A percentile compares a stretch with the other conserved stretches of the same genome.
Evolutionary conservation across 805 yeast genomes (phyloP).

Genomic region (Brettanomyces anomalus): DNA sequence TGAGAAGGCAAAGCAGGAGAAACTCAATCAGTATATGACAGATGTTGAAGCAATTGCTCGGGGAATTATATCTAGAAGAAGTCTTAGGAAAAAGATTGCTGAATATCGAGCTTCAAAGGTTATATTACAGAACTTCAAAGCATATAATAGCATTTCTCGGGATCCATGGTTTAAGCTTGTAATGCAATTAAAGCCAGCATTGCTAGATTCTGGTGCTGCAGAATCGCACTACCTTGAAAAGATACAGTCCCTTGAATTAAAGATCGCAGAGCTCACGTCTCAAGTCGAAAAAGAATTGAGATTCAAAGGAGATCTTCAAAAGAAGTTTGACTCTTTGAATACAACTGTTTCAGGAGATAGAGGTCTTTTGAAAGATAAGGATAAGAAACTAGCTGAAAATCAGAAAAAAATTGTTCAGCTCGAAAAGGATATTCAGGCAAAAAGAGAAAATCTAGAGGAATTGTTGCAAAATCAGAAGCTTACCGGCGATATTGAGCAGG

Average conservation of each 20-base stretch:
- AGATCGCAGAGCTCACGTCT: conserved; percentile 42
- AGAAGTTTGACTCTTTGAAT: conserved; percentile 25
- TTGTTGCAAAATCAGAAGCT: conserved; percentile 19
- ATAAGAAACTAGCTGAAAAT: conserved; percentile 30
- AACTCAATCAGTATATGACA: conserved; percentile 45
- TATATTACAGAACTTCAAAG: conserved; percentile 50
- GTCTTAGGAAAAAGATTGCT: conserved; percentile 38
- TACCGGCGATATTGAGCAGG: conserved; percentile 6
- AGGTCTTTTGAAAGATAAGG: conserved; percentile 28
- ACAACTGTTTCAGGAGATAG: conserved; percentile 24
- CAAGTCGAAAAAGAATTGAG: conserved; percentile 18
- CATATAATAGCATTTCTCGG: conserved; percentile 37
- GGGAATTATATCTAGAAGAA: conserved; percentile 52
- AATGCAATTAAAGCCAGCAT: conserved; percentile 62
- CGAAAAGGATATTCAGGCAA: conserved; percentile 15
- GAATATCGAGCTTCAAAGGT: conserved; percentile 64
- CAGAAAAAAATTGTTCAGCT: conserved; percentile 21
- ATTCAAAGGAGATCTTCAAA: conserved; percentile 22
- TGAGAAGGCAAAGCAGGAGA: conserved; percentile 67
- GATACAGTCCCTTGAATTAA: conserved; percentile 46
- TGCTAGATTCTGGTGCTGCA: conserved; percentile 29
- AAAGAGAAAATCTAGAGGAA: conserved; percentile 12
- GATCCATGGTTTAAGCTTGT: conserved; percentile 79
- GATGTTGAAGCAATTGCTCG: conserved; percentile 55
- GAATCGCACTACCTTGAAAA: conserved; percentile 45